These are phyloP conservation scores for Candida qinlingensis DNA, from an alignment of 805 yeast genomes.

Conservation along the genomic window DNA sequence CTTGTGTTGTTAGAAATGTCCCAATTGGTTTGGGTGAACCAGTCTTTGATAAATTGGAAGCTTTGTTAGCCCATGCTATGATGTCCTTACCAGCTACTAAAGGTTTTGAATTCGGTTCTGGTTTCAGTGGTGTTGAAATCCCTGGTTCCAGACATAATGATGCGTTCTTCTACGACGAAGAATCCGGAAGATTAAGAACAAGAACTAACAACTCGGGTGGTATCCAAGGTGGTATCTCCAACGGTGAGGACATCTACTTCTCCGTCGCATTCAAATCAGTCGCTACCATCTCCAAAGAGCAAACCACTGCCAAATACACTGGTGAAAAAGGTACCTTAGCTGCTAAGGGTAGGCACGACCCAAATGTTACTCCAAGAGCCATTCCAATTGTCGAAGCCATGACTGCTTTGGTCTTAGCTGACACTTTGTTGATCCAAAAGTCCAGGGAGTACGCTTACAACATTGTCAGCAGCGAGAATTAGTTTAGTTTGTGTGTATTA, in stretches of 20 bases:
- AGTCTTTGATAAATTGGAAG: constrained; percentile 94
- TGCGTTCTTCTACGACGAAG: constrained; percentile 61
- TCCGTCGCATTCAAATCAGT: constrained; percentile 97
- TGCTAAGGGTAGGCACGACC: constrained; percentile 98
- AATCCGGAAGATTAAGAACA: constrained; percentile 67
- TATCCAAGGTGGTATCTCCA: constrained; percentile 95
- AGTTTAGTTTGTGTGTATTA: background rate
- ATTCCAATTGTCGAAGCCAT: constrained; percentile 97
- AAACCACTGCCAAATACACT: constrained; percentile 80
- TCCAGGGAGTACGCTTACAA: constrained; percentile 59
- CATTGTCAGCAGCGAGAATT: constrained; percentile 19
- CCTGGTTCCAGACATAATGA: constrained; percentile 96
- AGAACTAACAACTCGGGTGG: constrained; percentile 93
- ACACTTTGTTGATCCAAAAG: constrained; percentile 78
- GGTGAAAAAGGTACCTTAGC: constrained; percentile 86
- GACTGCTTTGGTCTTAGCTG: constrained; percentile 93
- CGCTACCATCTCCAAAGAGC: constrained; percentile 94
- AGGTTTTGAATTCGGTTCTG: constrained; percentile 97
- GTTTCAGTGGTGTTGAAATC: constrained; percentile 82
- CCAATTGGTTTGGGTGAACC: constrained; percentile 99
- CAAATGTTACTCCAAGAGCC: constrained; percentile 97
- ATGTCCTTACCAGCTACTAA: constrained; percentile 95
- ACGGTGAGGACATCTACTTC: constrained; percentile 93
- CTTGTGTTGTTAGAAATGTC: constrained; percentile 91
- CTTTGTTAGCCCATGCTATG: constrained; percentile 95